Evolutionary conservation across 306 rosid species (phyloP).

Genomic region (Cicer cuneatum): DNA sequence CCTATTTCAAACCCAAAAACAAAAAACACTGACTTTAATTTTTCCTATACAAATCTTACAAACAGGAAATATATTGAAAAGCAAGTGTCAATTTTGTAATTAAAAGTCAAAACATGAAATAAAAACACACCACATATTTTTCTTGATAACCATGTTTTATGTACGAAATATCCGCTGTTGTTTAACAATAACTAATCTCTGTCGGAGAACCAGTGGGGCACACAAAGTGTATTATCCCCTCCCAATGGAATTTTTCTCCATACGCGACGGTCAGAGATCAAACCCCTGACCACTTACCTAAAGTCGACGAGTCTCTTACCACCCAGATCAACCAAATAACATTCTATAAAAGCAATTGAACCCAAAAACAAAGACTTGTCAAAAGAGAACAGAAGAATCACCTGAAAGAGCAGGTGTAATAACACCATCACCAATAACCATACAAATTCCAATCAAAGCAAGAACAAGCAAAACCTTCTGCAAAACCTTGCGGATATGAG

Average conservation of each 20-base stretch:
- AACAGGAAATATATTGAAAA: neutral
- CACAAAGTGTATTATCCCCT: no score
- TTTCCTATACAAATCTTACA: neutral
- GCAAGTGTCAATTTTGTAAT: slow-evolving; percentile 15
- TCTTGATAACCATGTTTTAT: no score
- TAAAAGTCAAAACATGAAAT: neutral
- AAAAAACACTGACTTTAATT: neutral
- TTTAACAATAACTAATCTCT: no score
- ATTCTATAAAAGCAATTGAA: neutral
- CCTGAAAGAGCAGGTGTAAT: slow-evolving; percentile 95
- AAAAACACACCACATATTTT: neutral
- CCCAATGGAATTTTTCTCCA: no score
- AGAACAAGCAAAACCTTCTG: slow-evolving; percentile 82
- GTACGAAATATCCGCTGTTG: no score
- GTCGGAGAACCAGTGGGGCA: no score
- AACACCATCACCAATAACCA: slow-evolving; percentile 98
- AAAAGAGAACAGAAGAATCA: slow-evolving; percentile 34
- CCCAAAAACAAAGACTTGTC: neutral
- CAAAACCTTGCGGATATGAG: slow-evolving; percentile 64
- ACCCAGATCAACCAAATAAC: neutral
- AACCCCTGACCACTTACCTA: no score
- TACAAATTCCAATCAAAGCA: slow-evolving; percentile 90
- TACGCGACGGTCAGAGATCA: no score
- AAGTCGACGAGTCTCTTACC: no score
- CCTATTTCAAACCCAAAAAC: slow-evolving; percentile 6